Base-by-base conservation (phyloP, 1,284 basidiomycete species). In the Grifola frondosa region DNA sequence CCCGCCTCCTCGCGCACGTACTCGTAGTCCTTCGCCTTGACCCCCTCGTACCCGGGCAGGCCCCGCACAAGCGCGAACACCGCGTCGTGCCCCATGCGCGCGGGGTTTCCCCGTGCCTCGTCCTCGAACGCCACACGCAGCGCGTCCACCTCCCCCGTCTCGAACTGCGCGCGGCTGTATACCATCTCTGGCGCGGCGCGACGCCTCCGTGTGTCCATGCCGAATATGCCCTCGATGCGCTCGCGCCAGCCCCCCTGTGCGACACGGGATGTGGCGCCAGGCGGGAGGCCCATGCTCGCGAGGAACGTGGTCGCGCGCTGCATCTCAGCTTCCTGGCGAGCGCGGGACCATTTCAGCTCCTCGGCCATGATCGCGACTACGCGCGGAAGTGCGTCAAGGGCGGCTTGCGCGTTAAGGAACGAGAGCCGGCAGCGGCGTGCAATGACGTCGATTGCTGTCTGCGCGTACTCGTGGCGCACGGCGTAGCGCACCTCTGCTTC, bases 401-500 rank as follows among this genome's bases (percentile, higher is more conserved):
- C 86, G 0, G 89, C 89, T 58, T 89, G 87, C 2, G 86, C 87
- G 66, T 97, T 95, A 54, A 98, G 81, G 81, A 98, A 98, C 10
- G 91, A 87, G 33, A 98, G 77, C 30, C 95, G 85, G 16, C 89
- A 89, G 42, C 95, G 87, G 5, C 96, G 88, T 2, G 91, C 91
- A 58, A 98, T 81, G 59, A 98, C 91, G 69, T 99, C 96, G 50
- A 88, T 76, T 6, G 92, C 90, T 15, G 87, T 95, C 44, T 84
- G 78, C 0, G 95, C 95, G 65, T 96, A 98, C 70, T 98, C 96
- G 67, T 91, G 77, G 34, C 84, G 84, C 30, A 88, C 79, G 2
- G 93, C 95, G 66, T 97, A 97, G 45, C 85, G 84, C 9, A 95
- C 85, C 70, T 98, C 96, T 4, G 91, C 93, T 66, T 97, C 93